Percentiles rank a stretch among this genome's conserved stretches.
Conservation (phyloP, 2,329 filamentous ascomycete genomes). For the Penicillium sp. region DNA sequence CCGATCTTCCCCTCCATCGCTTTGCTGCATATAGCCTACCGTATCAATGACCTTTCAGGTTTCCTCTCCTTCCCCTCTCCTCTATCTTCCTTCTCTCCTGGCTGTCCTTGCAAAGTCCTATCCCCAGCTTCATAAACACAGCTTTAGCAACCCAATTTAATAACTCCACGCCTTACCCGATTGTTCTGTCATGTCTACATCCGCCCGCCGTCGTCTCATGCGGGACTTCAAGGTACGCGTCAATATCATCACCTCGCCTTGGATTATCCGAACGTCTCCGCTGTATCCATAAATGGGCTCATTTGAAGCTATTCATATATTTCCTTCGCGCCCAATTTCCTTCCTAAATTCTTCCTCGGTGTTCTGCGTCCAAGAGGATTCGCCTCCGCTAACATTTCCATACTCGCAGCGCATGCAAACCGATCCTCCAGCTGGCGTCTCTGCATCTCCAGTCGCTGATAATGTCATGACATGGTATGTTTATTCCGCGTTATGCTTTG, state of each 20-base stretch:
- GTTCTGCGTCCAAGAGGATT: neutral
- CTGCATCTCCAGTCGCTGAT: slow-evolving; percentile 81
- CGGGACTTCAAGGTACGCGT: slow-evolving; percentile 90
- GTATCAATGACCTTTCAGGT: neutral
- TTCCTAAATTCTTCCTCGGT: neutral
- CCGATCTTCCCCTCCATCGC: slow-evolving; percentile 20
- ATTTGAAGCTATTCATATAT: neutral
- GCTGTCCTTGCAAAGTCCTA: neutral
- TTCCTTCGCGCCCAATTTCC: neutral
- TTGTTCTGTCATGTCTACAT: slow-evolving; percentile 69
- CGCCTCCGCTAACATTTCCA: slow-evolving; percentile 14
- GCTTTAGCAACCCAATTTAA: neutral
- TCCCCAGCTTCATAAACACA: neutral
- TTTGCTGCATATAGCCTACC: slow-evolving; percentile 3
- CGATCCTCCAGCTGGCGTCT: slow-evolving; percentile 93
- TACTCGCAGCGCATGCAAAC: slow-evolving; percentile 88
- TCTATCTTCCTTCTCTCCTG: neutral
- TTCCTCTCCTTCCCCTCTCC: neutral
- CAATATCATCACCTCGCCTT: neutral
- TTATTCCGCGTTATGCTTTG: neutral
- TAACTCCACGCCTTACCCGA: neutral
- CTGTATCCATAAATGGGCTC: neutral
- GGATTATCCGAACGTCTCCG: neutral
- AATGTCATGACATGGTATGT: slow-evolving; percentile 43
- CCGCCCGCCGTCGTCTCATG: slow-evolving; percentile 94